Base-by-base conservation (phyloP, 2,329 filamentous ascomycete species). In the Colletotrichum orbiculare region DNA sequence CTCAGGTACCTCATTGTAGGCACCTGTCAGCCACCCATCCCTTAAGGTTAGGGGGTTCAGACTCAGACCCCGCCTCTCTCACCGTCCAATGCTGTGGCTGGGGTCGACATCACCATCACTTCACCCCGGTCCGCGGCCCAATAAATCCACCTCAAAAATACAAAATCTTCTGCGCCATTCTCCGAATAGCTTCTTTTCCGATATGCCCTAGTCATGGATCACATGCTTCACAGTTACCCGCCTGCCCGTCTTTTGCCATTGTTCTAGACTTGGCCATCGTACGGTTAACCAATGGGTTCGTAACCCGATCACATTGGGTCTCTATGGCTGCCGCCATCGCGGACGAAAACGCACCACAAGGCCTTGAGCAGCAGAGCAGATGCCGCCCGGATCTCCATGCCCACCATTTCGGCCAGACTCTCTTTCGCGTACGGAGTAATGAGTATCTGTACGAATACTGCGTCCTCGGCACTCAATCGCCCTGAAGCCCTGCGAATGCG, bases 181-280 rank as follows among this genome's bases (percentile, higher is more conserved):
- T 56, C 54, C 54, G 54, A 57, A 49, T 57, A 49, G 33, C 54
- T 45, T 57, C 54, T 38, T 57, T 37, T 46, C 11, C 39, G 37
- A 35, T 41, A 41, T 13, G 38, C 38, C 38, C 9, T 4, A 41
- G 9, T 41, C 25, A 25, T 25, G 25, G 4, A 25, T 25, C 25
- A 25, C 25, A 25, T 25, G 25, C 25, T 25, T 25, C 25, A 25
- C 4, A 25, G 25, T 25, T 25, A 25, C 25, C 25, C 25, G 25
- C 25, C 4, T 25, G 25, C 13, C 42, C 42, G 42, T 43, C 13
- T 43, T 15, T 43, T n/a, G 42, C 42, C 42, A 12, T 43, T 15
- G 42, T 15, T 41, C 38, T 41, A 41, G 38, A 41, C 38, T 41
- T 41, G 38, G 38, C 38, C 38, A 41, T 41, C 9, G 38, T 41